Percentiles rank a stretch among this genome's conserved stretches.
Evolutionary conservation across 2,329 filamentous ascomycete species (phyloP).

Genomic region (Aspergillus ruber): DNA sequence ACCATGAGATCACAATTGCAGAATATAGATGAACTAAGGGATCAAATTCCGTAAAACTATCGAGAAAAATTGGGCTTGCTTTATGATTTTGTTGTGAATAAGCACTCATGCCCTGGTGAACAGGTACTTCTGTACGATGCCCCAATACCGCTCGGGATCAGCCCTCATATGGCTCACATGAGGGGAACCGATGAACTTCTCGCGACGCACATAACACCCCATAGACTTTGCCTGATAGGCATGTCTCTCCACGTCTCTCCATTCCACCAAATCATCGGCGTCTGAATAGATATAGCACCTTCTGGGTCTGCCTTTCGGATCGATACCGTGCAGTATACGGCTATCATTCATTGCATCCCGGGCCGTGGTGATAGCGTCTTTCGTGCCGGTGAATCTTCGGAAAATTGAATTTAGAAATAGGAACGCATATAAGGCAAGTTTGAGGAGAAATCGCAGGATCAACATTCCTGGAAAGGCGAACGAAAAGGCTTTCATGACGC

Average conservation of each 20-base stretch:
- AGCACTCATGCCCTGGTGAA: neutral
- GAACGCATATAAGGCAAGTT: conserved; percentile 17
- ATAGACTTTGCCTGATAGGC: conserved; percentile 23
- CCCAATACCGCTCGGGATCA: conserved; percentile 36
- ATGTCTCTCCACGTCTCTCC: conserved; percentile 33
- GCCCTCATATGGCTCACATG: conserved; percentile 37
- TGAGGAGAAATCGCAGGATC: conserved; percentile 23
- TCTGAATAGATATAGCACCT: conserved; percentile 39
- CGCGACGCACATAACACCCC: conserved; percentile 28
- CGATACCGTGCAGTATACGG: conserved; percentile 12
- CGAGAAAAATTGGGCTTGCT: too few relatives aligned
- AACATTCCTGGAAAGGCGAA: conserved; percentile 28
- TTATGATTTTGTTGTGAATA: too few relatives aligned
- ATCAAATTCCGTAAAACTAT: neutral
- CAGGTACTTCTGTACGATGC: conserved; percentile 23
- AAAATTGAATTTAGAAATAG: conserved; percentile 16
- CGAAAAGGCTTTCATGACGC: conserved; percentile 28
- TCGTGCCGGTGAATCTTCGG: conserved; percentile 10
- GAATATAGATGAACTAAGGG: too few relatives aligned
- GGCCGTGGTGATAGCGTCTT: conserved; percentile 22
- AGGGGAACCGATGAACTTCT: conserved; percentile 29
- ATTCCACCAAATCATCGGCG: conserved; percentile 30
- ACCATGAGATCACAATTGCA: neutral
- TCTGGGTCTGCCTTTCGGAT: conserved; percentile 5
- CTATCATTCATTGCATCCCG: conserved; percentile 27